Evolutionary conservation across 2,329 filamentous ascomycete species (phyloP), one percentile per base, ranked within the genome.

Genomic region (Microsporum audouinii): DNA sequence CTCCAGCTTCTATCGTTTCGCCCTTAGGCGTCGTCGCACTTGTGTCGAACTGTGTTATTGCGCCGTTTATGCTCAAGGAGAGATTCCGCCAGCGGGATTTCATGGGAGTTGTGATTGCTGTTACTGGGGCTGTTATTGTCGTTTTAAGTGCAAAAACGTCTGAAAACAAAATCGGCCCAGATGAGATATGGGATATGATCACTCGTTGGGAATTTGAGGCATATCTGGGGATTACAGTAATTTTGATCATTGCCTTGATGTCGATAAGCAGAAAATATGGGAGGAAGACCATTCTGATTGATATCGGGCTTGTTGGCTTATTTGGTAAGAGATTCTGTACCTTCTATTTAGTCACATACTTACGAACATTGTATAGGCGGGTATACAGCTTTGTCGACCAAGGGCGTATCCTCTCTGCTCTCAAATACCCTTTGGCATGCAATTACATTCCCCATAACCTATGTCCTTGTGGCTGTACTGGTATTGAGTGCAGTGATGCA

Each of bases 41-140:
- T 64, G 86, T 99, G 53, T 96, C 91, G 51, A 99, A 99, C 75
- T 99, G 94, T 74, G 84, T 99, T 63, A 96, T 99, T 71, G 94
- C 94, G 1, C 94, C 94, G 0, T 85, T 94, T 64, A 86, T 99
- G 79, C 86, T 99, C 66, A 91, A 96, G 70, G 94, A 99, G 76
- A 81, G 80, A 58, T 96, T 99, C 70, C 86, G 94, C 38, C 81
- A 80, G 67, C 84, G 90, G 58, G 94, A 99, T 73, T 87, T 91
- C 55, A 85, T 89, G 77, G 94, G 94, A 7, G 92, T 99, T 3
- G 72, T 96, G 33, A 84, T 97, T 65, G 89, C 94, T 31, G 85
- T 97, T 53, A 86, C 79, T 8, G 94, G 94, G 27, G 92, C 91
- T 5, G 90, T 97, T 7, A 91, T 89, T 0, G 91, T 99, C 1